Conservation (phyloP, 345 rosid genomes). For the Gossypium anomalum region DNA sequence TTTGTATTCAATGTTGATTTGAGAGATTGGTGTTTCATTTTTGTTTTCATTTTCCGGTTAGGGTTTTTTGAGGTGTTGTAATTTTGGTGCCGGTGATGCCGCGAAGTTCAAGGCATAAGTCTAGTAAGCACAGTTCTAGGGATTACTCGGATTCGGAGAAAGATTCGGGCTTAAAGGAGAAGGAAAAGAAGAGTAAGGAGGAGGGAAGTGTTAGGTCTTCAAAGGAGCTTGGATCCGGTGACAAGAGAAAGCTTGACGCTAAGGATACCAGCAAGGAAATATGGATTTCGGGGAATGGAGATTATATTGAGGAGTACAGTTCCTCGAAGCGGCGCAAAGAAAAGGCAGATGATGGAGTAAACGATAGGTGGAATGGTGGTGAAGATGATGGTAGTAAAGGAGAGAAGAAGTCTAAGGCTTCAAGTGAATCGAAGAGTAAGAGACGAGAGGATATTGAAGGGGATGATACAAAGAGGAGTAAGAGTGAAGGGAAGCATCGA, state of each 20-base stretch:
- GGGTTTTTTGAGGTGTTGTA: slow-evolving; percentile 5
- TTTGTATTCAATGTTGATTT: slow-evolving; percentile 8
- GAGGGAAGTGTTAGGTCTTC: slow-evolving; percentile 50
- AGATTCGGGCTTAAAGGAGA: slow-evolving; percentile 63
- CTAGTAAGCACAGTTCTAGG: slow-evolving; percentile 74
- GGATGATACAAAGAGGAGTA: slow-evolving; percentile 42
- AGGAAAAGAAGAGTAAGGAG: slow-evolving; percentile 56
- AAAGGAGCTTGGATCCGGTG: slow-evolving; percentile 55
- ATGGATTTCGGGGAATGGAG: slow-evolving; percentile 53
- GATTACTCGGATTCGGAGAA: slow-evolving; percentile 91
- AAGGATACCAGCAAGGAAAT: slow-evolving; percentile 44
- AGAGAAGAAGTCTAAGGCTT: slow-evolving; percentile 56
- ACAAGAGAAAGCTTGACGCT: slow-evolving; percentile 60
- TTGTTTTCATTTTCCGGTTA: slow-evolving; percentile 12
- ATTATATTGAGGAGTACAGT: slow-evolving; percentile 51
- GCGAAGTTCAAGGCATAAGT: slow-evolving; percentile 88
- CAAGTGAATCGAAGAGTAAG: slow-evolving; percentile 60
- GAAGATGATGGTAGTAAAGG: slow-evolving; percentile 47
- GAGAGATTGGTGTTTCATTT: slow-evolving; percentile 3
- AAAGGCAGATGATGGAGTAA: slow-evolving; percentile 46
- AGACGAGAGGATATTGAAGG: slow-evolving; percentile 52
- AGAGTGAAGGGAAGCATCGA: slow-evolving; percentile 63
- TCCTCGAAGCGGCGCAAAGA: slow-evolving; percentile 70
- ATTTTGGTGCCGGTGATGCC: slow-evolving; percentile 46
- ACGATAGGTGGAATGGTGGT: slow-evolving; percentile 78